These are phyloP conservation scores for Jasminum sambac DNA, from an alignment of 257 asterid genomes.

Conservation along the genomic window DNA sequence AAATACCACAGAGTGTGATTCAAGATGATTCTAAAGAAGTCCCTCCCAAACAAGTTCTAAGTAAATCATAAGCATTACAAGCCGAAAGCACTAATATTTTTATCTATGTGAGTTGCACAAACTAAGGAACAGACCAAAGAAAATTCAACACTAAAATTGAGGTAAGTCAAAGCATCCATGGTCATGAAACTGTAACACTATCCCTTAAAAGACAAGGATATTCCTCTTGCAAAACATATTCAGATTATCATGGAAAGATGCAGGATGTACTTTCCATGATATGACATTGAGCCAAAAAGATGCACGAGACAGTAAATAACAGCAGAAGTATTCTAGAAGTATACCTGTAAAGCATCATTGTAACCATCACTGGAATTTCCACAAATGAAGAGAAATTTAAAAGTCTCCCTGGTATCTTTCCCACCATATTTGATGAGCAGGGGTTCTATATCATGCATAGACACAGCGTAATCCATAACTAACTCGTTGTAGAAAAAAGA, in stretches of 20 bases:
- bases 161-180: conserved; percentile 16
- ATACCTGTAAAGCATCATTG: conserved; percentile 79
- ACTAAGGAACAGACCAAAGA: background rate
- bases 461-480: conserved; percentile 78
- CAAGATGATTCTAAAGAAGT: too few relatives aligned
- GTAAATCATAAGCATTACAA: conserved; percentile 11
- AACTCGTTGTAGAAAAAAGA: conserved; percentile 74
- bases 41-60: background rate
- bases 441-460: conserved; percentile 77
- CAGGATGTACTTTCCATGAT: conserved; percentile 2
- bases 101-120: conserved; percentile 15
- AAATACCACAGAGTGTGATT: too few relatives aligned
- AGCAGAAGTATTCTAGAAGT: conserved; percentile 9
- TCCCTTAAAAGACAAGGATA: background rate
- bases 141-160: conserved; percentile 15
- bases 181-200: conserved; percentile 10
- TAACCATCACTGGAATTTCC: conserved; percentile 84
- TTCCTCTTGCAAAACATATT: conserved; percentile 16
- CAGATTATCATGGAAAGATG: conserved; percentile 6
- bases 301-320: conserved; percentile 15
- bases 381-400: conserved; percentile 71
- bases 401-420: conserved; percentile 46
- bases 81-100: conserved; percentile 9
- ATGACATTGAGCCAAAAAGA: conserved; percentile 10
- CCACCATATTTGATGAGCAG: conserved; percentile 74